A percentile compares a stretch with the other conserved stretches of the same genome.
These are phyloP conservation scores for Pseudogymnoascus sp. DNA, from an alignment of 2,329 filamentous ascomycete genomes.

Conservation along the genomic window DNA sequence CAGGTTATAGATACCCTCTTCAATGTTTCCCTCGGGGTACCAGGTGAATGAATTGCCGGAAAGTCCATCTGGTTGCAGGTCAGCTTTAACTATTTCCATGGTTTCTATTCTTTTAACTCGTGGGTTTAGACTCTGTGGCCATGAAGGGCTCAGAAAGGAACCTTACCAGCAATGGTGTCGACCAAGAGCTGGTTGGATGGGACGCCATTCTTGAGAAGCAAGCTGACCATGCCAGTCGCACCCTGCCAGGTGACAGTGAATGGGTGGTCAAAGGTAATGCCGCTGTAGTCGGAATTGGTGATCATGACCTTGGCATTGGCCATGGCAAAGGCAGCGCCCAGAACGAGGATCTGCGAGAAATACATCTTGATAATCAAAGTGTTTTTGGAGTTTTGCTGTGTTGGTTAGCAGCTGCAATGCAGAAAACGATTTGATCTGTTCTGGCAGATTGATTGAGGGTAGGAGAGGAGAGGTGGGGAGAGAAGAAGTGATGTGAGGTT, in stretches of 20 bases:
- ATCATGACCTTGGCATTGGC: conserved; percentile 20
- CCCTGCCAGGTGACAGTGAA: conserved; percentile 25
- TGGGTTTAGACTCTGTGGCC: too few relatives aligned
- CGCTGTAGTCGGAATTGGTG: conserved; percentile 22
- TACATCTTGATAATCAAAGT: conserved; percentile 23
- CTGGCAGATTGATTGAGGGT: neutral
- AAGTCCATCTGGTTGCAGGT: conserved; percentile 16
- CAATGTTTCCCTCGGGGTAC: conserved; percentile 14
- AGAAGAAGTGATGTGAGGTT: neutral
- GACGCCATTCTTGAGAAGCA: conserved; percentile 24
- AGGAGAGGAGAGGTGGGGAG: neutral
- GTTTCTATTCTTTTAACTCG: too few relatives aligned
- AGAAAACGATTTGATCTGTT: neutral
- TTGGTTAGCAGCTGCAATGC: neutral
- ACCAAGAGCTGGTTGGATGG: conserved; percentile 21
- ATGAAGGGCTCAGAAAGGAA: too few relatives aligned
- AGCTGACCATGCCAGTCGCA: conserved; percentile 22
- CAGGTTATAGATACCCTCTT: conserved; percentile 21
- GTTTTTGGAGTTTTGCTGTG: neutral
- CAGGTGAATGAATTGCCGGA: conserved; percentile 21
- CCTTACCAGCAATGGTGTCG: conserved; percentile 23
- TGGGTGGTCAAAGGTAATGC: conserved; percentile 19
- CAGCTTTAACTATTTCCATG: neutral
- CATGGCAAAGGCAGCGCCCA: conserved; percentile 18
- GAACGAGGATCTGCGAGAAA: conserved; percentile 23